Base-by-base conservation (phyloP, 768 basidiomycete species). In the Coprinopsis strossmayeri region DNA sequence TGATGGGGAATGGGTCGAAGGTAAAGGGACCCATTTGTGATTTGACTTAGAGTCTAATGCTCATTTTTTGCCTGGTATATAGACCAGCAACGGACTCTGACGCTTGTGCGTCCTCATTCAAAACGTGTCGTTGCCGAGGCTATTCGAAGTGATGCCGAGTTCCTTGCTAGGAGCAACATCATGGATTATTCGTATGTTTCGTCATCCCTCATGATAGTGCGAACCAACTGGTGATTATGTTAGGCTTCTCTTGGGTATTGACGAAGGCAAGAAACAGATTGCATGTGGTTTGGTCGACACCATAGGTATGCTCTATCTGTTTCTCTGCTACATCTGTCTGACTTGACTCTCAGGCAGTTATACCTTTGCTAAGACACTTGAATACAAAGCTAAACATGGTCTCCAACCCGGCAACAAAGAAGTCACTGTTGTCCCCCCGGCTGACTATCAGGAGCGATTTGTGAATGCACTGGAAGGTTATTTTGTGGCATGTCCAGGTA, bases 1-100 rank as follows among this genome's bases (percentile, higher is more conserved):
- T 57, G 89, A 92, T 61, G 82, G 79, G 2, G 89, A 92, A 61
- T 92, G 87, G 88, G 80, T 90, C 27, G 87, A 92, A 66, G 81
- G 84, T 81, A 46, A n/a, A n/a, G n/a, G n/a, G n/a, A n/a, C n/a
- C n/a, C n/a, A n/a, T n/a, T n/a, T n/a, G n/a, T n/a, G n/a, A n/a
- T n/a, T n/a, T n/a, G n/a, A n/a, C n/a, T n/a, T n/a, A n/a, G n/a
- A n/a, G n/a, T n/a, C n/a, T n/a, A 30, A 34, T 27, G 30, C 47
- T 32, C 15, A 15, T 32, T 7, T 32, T 32, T 7, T 15, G 15
- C 7, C 30, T 7, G 7, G 30, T 37, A 11, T 12, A 18, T 45
- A 85, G 84, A 76, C 3, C 87, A 87, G 63, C 80, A 84, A 55
- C 73, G 73, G 46, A 72, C 78, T 0, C 64, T 83, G 51, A 79